A percentile compares a stretch with the other conserved stretches of the same genome.
phyloP scores from a whole-genome alignment of 805 yeast species.

The Kuraishia piskuri region DNA sequence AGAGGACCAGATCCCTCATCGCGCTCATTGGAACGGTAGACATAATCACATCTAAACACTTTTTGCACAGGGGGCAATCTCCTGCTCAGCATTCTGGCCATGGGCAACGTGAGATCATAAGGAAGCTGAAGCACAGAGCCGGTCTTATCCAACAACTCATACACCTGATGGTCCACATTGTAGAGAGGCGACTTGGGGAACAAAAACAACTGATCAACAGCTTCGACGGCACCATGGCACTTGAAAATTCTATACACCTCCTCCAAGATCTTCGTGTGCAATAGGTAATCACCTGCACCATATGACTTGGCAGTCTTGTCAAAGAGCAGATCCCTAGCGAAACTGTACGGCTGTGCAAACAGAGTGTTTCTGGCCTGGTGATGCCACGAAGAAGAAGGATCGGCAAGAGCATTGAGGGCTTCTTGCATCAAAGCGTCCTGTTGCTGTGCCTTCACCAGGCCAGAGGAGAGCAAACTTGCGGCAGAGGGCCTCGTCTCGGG shows the following conservation, averaged over 20 bases:
- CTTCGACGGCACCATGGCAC: conserved; percentile 80
- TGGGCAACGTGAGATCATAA: conserved; percentile 82
- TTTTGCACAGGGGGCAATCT: conserved; percentile 43
- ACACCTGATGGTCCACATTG: conserved; percentile 53
- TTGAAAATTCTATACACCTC: conserved; percentile 57
- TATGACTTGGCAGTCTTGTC: conserved; percentile 37
- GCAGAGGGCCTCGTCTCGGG: conserved; percentile 81
- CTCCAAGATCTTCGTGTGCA: conserved; percentile 52
- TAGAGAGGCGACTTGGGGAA: conserved; percentile 78
- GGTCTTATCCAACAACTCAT: conserved; percentile 73
- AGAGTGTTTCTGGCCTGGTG: conserved; percentile 82
- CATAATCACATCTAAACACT: conserved; percentile 69
- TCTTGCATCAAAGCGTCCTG: conserved; percentile 87
- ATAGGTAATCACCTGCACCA: conserved; percentile 36
- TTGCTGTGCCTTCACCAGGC: conserved; percentile 78
- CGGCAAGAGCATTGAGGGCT: conserved; percentile 76
- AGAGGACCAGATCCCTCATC: conserved; percentile 64
- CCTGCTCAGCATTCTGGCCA: conserved; percentile 77
- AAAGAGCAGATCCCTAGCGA: conserved; percentile 78
- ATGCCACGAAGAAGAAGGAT: conserved; percentile 92
- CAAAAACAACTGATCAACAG: conserved; percentile 48
- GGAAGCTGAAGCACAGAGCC: conserved; percentile 88
- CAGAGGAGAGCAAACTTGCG: conserved; percentile 62
- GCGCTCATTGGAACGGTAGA: conserved; percentile 59
- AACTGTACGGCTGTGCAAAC: conserved; percentile 76